These are phyloP conservation scores for Leccinellum luteum DNA, from an alignment of 768 basidiomycete species.

Conservation along the genomic window DNA sequence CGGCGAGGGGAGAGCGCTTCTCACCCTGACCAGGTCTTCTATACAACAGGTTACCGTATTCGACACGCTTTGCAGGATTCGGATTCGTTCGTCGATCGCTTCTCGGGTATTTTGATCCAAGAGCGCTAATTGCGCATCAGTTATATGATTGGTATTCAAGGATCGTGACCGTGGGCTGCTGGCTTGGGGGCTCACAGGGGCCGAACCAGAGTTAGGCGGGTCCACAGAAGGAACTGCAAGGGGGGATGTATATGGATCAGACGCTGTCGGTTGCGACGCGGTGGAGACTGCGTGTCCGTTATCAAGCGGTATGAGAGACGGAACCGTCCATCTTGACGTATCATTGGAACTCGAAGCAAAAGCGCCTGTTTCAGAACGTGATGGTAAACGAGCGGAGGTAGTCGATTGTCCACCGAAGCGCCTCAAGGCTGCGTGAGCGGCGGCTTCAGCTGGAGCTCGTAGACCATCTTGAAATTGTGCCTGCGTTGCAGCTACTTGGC, in stretches of 20 bases:
- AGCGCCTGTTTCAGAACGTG: constrained; percentile 7
- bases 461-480: constrained; percentile 7
- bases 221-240: constrained; percentile 1
- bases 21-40: constrained; percentile 73
- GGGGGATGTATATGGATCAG: constrained; percentile 12
- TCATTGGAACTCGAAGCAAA: constrained; percentile 8
- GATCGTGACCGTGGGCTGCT: constrained; percentile 34
- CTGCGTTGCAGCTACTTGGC: constrained; percentile 6
- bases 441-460: constrained; percentile 48
- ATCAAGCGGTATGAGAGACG: constrained; percentile 27
- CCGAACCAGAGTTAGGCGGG: background rate
- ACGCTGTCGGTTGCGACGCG: background rate
- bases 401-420: constrained; percentile 34
- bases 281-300: background rate
- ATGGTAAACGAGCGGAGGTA: constrained; percentile 9
- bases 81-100: constrained; percentile 81
- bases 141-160: constrained; percentile 14
- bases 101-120: constrained; percentile 72
- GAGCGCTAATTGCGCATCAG: constrained; percentile 57
- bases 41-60: constrained; percentile 68
- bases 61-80: constrained; percentile 77
- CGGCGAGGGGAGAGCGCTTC: constrained; percentile 62
- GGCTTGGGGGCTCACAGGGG: background rate
- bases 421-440: constrained; percentile 65
- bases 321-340: constrained; percentile 21